Evolutionary conservation across 371 early-diverging fungal genomes (phyloP).

Genomic region (Actinomortierella wolfii): DNA sequence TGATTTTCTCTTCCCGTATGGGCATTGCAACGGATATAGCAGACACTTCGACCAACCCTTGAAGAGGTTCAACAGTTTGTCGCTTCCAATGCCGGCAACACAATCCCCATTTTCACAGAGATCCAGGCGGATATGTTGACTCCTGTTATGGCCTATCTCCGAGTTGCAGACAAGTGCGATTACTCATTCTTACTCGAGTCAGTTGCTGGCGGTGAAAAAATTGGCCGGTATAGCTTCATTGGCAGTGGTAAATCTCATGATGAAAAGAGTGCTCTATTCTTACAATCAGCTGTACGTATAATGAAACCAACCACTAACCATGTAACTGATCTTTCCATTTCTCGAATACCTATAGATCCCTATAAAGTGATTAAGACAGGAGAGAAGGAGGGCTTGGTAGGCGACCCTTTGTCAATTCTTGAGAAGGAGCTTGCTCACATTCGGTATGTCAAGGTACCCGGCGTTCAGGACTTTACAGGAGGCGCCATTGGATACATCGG

Average conservation of each 20-base stretch:
- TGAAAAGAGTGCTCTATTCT: too few relatives aligned
- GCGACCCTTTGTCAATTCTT: slow-evolving; percentile 89
- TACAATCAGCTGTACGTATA: too few relatives aligned
- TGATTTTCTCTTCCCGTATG: too few relatives aligned
- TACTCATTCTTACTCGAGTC: slow-evolving; percentile 95
- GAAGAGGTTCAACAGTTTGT: slow-evolving; percentile 72
- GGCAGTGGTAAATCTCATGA: slow-evolving; percentile 86
- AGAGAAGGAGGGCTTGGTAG: slow-evolving; percentile 63
- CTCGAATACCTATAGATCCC: slow-evolving; percentile 66
- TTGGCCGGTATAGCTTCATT: slow-evolving; percentile 94
- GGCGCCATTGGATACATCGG: slow-evolving; percentile 97
- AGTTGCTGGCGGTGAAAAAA: slow-evolving; percentile 93
- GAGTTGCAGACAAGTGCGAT: slow-evolving; percentile 75
- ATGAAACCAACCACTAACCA: too few relatives aligned
- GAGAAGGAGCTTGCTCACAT: slow-evolving; percentile 81
- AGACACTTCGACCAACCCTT: slow-evolving; percentile 25
- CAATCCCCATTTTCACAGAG: slow-evolving; percentile 87
- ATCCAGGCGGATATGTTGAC: slow-evolving; percentile 92
- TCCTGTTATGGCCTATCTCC: slow-evolving; percentile 95
- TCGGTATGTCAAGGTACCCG: slow-evolving; percentile 79
- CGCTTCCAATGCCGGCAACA: slow-evolving; percentile 69
- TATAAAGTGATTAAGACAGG: slow-evolving; percentile 85
- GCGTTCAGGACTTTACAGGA: slow-evolving; percentile 89
- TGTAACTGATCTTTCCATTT: background rate
- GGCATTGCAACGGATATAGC: too few relatives aligned